Conservation (phyloP, 805 yeast species). For the Kuraishia hungarica region DNA sequence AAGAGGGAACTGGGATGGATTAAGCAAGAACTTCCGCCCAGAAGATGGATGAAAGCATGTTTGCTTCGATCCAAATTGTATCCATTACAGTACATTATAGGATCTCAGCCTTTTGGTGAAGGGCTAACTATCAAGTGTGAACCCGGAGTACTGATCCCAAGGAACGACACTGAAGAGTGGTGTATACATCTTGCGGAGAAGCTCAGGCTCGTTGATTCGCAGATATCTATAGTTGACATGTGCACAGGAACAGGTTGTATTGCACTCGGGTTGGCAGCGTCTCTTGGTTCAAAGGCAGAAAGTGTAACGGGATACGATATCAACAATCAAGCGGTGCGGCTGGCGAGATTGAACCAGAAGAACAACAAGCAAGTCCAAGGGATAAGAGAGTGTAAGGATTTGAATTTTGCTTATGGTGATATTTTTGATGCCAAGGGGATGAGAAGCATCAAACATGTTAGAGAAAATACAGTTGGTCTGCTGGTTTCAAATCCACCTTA, state of each 20-base stretch:
- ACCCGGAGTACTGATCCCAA: conserved; percentile 71
- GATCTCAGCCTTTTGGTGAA: conserved; percentile 79
- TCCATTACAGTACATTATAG: conserved; percentile 82
- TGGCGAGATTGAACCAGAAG: conserved; percentile 27
- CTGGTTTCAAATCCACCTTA: conserved; percentile 91
- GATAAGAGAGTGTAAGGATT: conserved; percentile 4
- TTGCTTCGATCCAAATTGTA: conserved; percentile 37
- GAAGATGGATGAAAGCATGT: conserved; percentile 45
- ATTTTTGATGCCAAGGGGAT: conserved; percentile 7
- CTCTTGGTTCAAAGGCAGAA: neutral
- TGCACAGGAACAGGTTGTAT: conserved; percentile 92
- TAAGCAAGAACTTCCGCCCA: conserved; percentile 39
- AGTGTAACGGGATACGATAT: conserved; percentile 42
- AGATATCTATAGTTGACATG: conserved; percentile 40
- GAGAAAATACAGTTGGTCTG: conserved; percentile 29
- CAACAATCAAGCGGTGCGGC: conserved; percentile 38
- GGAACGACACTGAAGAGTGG: conserved; percentile 98
- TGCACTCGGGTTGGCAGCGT: conserved; percentile 27
- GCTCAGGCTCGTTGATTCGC: conserved; percentile 3
- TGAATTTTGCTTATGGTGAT: conserved; percentile 10
- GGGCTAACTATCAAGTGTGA: conserved; percentile 48
- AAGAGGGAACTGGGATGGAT: conserved; percentile 60
- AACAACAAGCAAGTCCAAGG: neutral
- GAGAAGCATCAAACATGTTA: neutral
- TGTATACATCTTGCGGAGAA: conserved; percentile 29